A percentile compares a stretch with the other conserved stretches of the same genome.
Conservation (phyloP, 2,329 filamentous ascomycete species). For the Pseudogymnoascus sp. region DNA sequence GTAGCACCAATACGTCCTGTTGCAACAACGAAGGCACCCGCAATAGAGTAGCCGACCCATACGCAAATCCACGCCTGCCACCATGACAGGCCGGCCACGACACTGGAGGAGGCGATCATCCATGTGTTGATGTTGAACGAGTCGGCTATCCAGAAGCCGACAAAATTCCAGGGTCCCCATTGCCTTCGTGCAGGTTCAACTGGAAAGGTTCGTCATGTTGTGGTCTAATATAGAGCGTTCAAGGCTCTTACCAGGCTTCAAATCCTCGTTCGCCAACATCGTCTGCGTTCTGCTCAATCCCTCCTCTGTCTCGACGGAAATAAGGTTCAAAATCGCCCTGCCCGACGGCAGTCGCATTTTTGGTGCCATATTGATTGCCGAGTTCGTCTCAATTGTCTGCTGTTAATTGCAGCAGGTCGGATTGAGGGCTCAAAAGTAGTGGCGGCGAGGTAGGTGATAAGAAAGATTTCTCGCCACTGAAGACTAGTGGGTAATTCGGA, state of each 20-base stretch:
- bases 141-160: conserved; percentile 80
- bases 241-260: conserved; percentile 48
- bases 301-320: conserved; percentile 66
- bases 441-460: not conserved
- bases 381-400: not conserved
- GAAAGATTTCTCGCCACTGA: not conserved
- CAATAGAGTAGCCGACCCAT: conserved; percentile 75
- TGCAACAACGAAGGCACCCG: conserved; percentile 63
- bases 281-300: conserved; percentile 71
- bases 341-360: not conserved
- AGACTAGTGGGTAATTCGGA: not conserved
- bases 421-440: not conserved
- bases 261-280: conserved; percentile 77
- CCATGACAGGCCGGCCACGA: conserved; percentile 71
- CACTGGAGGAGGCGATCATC: conserved; percentile 86
- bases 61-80: conserved; percentile 90
- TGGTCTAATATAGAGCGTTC: conserved; percentile 12
- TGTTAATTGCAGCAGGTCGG: not conserved
- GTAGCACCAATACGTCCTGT: conserved; percentile 77
- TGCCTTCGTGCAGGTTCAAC: conserved; percentile 72
- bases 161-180: conserved; percentile 84
- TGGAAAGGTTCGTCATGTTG: conserved; percentile 28
- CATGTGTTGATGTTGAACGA: conserved; percentile 86
- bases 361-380: not conserved
- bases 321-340: conserved; percentile 16